Evolutionary conservation across 306 rosid species (phyloP).

Genomic region (Vigna trinervia): DNA sequence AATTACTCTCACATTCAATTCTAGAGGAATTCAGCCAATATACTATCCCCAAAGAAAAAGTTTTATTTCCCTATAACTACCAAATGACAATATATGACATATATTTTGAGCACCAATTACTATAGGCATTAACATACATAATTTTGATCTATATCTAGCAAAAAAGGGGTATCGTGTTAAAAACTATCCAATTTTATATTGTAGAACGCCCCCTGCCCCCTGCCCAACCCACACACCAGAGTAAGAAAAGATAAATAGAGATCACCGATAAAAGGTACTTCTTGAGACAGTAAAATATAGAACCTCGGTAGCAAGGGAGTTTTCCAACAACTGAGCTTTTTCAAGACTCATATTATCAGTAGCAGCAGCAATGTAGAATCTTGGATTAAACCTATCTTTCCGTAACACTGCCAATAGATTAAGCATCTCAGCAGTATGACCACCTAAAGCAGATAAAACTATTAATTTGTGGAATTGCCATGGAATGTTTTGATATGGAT

Average conservation of each 20-base stretch:
- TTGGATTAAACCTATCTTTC: slow-evolving; percentile 66
- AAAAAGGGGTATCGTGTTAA: slow-evolving; percentile 22
- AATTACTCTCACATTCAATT: slow-evolving; percentile 30
- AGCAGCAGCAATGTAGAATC: slow-evolving; percentile 86
- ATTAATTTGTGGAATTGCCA: slow-evolving; percentile 3
- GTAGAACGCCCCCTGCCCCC: background rate
- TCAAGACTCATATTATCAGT: slow-evolving; percentile 94
- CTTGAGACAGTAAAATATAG: slow-evolving; percentile 17
- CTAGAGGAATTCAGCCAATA: slow-evolving; percentile 20
- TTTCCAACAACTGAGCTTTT: slow-evolving; percentile 76
- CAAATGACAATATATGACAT: slow-evolving; percentile 1
- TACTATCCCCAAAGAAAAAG: slow-evolving; percentile 4
- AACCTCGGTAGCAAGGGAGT: slow-evolving; percentile 56
- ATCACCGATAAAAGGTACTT: background rate
- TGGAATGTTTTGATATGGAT: slow-evolving; percentile 26
- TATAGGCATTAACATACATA: background rate
- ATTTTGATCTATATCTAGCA: slow-evolving; percentile 23
- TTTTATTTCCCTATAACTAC: background rate
- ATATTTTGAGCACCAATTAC: background rate
- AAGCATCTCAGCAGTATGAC: slow-evolving; percentile 96
- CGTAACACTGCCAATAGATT: slow-evolving; percentile 76
- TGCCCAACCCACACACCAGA: background rate
- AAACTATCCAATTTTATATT: slow-evolving; percentile 19
- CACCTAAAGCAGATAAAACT: slow-evolving; percentile 54
- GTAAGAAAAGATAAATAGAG: too few species aligned